Base-by-base conservation (phyloP, 352 stramenopile species). In the Pythium aphanidermatum region DNA sequence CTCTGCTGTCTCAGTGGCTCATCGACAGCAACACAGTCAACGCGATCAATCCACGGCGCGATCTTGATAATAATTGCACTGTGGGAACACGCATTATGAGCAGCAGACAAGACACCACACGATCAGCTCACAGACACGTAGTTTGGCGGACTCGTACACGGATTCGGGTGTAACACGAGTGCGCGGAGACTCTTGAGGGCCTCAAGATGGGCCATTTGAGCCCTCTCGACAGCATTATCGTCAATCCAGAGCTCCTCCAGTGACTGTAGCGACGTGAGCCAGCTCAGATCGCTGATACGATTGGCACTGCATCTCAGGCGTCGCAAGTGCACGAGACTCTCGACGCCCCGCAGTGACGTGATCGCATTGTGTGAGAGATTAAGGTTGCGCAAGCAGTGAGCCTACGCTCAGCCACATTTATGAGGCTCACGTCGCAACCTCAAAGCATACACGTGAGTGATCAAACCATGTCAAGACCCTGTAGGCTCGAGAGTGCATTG, bases 81-180 rank as follows among this genome's bases (percentile, higher is more conserved):
- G 26, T 2, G 16, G 20, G 33, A 24, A n/a, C 2, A 37, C 12
- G 3, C 11, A 34, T 23, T 48, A 55, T 10, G 47, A 48, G 13
- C 47, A 48, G 26, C 30, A 46, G 7, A 5, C 21, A 37, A 11
- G 14, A 34, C 29, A 34, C 14, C 29, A 11, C 29, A 11, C 36
- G 9, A n/a, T 28, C 34, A 41, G 16, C n/a, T 41, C n/a, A 59
- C 63, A 17, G 45, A 86, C 77, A 70, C 37, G 44, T 83, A 87
- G 13, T 71, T 60, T 7, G 60, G 41, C 14, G 31, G 35, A 14
- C 79, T 54, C 0, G 75, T 86, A 51, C 74, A 88, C 20, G 78
- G 78, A 56, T 91, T 91, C 14, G 75, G 69, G 24, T 86, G 74
- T 8, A 88, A 34, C 19, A 86, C 50, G 14, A 91, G 56, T 14